Evolutionary conservation across 2,329 filamentous ascomycete species (phyloP), one percentile per base, ranked within the genome.

Genomic region (Hypoxylon sp.): DNA sequence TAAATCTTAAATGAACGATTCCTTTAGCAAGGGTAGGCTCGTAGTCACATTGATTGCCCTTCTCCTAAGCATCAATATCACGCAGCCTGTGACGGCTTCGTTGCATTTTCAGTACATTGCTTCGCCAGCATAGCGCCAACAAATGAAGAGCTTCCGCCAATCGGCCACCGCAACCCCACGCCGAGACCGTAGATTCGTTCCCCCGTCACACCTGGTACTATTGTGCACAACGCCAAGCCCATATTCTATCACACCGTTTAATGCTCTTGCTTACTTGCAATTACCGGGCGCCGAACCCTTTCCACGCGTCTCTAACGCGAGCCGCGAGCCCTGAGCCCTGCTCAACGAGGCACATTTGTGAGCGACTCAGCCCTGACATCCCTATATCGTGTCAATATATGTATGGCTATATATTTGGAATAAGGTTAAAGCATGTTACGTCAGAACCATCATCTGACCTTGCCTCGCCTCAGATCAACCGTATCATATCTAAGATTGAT

Each of bases 61-160:
- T 44, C 44, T 68, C 33, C 44, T 56, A 48, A 65, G 53, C 62
- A 68, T 57, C 68, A 57, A 70, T 68, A 67, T 71, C 65, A 69
- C 63, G 64, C 44, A 69, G 63, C 57, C 65, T 69, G 68, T 69
- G 68, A 67, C 64, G 46, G 55, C 56, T 59, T 68, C 53, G 67
- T 68, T 68, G 53, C 66, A 72, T 71, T 67, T 57, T 42, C 54
- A 62, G 63, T 55, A 58, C 62, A 61, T 58, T 68, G 58, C 65
- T 65, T 67, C 59, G 58, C 66, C 66, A 64, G 66, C 64, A 62
- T 64, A 63, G 68, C 70, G 70, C 68, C 70, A 71, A 72, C 64
- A 70, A 58, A 60, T 64, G 56, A 55, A 64, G 50, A 54, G 42
- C 44, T 31, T 52, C 64, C 63, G 67, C 68, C 71, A 72, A 72